Evolutionary conservation across 2,329 filamentous ascomycete genomes (phyloP), one percentile per base, ranked within the genome.

Genomic region (Venturia aucupariae): DNA sequence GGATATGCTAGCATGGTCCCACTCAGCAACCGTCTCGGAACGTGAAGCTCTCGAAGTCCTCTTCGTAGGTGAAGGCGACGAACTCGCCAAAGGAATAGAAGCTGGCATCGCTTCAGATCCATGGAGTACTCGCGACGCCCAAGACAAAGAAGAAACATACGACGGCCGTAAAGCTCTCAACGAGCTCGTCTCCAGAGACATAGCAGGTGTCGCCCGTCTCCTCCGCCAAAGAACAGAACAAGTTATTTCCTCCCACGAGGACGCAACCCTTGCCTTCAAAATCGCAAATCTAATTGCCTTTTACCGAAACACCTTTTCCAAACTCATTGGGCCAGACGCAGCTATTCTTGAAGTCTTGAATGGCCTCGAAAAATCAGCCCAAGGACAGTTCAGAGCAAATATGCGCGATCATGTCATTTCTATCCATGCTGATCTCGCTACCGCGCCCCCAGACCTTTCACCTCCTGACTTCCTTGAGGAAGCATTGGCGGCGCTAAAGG

Each of bases 1-100:
- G 63, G 94, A 99, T 72, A 99, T 99, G 92, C 82, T 99, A 17
- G 94, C 94, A 5, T 99, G 94, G 94, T 86, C 89, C 6, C 94
- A 99, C 74, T 96, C 94, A 0, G 90, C 92, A 2, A 88, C 93
- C 0, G 94, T 99, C 0, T 95, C 93, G 39, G 94, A 99, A 75
- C 85, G 90, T 62, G 94, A 99, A 75, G 92, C 92, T 0, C 81
- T 99, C 6, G 93, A 97, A 74, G 86, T 91, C 1, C 80, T 99
- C 0, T 99, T 99, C 72, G 87, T 97, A 51, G 88, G 89, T 0
- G 92, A 97, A 67, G 92, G 90, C 2, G 90, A 94, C 67, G 91
- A 96, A 70, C 90, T 97, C 65, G 88, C 89, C 32, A 90, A 86
- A 68, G 90, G 89, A 0, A 87, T 97, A 32, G 86, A 90, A 71